phyloP scores from a whole-genome alignment of 1,284 basidiomycete genomes.

The Cerrena zonata region DNA sequence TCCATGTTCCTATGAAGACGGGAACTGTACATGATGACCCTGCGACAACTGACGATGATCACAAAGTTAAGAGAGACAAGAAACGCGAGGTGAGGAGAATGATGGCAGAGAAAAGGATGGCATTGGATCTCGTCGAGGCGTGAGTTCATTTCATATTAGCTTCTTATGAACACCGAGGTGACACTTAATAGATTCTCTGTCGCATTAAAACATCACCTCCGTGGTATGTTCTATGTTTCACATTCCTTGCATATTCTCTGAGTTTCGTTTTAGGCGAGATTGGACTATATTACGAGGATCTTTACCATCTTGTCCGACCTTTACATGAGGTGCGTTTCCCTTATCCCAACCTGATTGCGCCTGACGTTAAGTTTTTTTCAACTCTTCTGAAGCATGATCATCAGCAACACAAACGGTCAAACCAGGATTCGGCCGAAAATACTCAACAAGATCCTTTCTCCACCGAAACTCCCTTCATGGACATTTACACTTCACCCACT shows the following conservation, averaged over 20 bases:
- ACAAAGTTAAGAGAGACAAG: slow-evolving; percentile 26
- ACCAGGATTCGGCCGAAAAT: not conserved
- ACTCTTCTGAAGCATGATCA: slow-evolving; percentile 4
- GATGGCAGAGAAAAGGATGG: slow-evolving; percentile 57
- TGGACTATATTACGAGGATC: slow-evolving; percentile 56
- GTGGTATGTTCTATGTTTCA: slow-evolving; percentile 31
- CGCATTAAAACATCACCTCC: slow-evolving; percentile 60
- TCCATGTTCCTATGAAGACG: slow-evolving; percentile 51
- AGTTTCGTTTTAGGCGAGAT: slow-evolving; percentile 35
- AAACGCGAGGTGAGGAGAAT: slow-evolving; percentile 40
- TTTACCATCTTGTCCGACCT: slow-evolving; percentile 45
- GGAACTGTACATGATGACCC: slow-evolving; percentile 2
- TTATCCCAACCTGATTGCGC: not conserved
- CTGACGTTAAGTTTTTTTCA: not conserved
- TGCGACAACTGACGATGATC: slow-evolving; percentile 22
- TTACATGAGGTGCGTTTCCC: slow-evolving; percentile 30
- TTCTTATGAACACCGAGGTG: no score
- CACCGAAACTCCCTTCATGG: not conserved
- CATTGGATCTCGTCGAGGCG: slow-evolving; percentile 55
- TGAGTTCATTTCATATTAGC: slow-evolving; percentile 21
- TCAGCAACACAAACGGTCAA: slow-evolving; percentile 5
- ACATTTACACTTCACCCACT: not conserved
- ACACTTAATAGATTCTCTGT: slow-evolving; percentile 42
- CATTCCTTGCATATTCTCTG: not conserved
- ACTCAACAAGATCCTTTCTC: no score